Conservation (phyloP, 495 filamentous ascomycete genomes). For the Cetradonia linearis region DNA sequence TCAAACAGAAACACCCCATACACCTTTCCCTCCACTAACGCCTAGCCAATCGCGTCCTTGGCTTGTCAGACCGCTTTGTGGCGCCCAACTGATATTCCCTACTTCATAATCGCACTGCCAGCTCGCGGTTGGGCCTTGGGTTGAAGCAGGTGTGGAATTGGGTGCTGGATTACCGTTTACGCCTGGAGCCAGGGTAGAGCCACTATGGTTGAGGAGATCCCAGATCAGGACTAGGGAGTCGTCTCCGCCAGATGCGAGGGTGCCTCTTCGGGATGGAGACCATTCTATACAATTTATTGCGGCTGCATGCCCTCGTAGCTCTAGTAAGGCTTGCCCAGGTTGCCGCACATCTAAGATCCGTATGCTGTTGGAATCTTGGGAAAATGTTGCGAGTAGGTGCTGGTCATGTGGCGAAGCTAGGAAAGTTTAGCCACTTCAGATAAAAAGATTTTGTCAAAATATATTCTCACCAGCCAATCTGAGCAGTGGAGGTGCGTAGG, state of each 20-base stretch:
- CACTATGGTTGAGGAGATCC: slow-evolving; percentile 69
- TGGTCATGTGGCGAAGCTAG: slow-evolving; percentile 87
- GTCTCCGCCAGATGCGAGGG: slow-evolving; percentile 85
- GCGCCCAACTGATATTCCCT: slow-evolving; percentile 88
- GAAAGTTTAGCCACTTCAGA: slow-evolving; percentile 16
- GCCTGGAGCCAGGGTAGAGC: slow-evolving; percentile 35
- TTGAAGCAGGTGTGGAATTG: slow-evolving; percentile 41
- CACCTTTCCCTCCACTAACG: slow-evolving; percentile 78
- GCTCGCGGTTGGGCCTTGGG: slow-evolving; percentile 61
- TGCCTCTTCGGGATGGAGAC: slow-evolving; percentile 77
- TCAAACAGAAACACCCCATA: slow-evolving; percentile 78
- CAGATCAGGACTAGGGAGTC: slow-evolving; percentile 85
- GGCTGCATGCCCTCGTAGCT: slow-evolving; percentile 83
- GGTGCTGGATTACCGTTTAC: slow-evolving; percentile 34
- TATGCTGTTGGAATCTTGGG: slow-evolving; percentile 83
- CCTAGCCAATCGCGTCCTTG: slow-evolving; percentile 89
- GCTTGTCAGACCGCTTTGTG: slow-evolving; percentile 58
- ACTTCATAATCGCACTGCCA: slow-evolving; percentile 98
- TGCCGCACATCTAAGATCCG: slow-evolving; percentile 94
- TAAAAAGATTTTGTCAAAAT: background rate
- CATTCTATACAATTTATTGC: slow-evolving; percentile 89
- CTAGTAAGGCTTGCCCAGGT: slow-evolving; percentile 87
- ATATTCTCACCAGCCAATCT: slow-evolving; percentile 56
- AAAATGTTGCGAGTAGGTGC: slow-evolving; percentile 93
- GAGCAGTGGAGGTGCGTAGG: slow-evolving; percentile 73